Conservation (phyloP, 2,329 filamentous ascomycete species). For the Escovopsis sp. region DNA sequence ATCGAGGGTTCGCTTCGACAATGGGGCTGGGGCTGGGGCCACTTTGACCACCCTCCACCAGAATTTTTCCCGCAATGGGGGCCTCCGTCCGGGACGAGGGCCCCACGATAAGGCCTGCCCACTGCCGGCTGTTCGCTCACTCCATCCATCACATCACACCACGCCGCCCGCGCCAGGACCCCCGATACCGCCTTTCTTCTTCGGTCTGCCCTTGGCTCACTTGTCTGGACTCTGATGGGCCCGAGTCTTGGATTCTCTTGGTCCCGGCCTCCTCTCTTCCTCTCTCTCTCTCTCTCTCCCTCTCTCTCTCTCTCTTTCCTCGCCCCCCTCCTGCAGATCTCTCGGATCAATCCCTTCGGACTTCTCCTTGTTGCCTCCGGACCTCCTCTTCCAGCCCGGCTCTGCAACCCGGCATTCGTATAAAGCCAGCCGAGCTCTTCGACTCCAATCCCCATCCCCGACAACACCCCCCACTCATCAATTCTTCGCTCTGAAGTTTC, state of each 20-base stretch:
- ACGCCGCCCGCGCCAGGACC: background rate
- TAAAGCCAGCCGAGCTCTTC: background rate
- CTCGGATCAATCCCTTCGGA: too few relatives aligned
- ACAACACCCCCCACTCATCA: too few relatives aligned
- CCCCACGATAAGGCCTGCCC: background rate
- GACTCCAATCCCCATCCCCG: background rate
- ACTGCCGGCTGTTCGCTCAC: background rate
- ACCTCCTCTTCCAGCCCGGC: too few relatives aligned
- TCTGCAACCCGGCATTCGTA: background rate
- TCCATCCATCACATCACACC: too few relatives aligned
- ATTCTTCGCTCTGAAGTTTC: too few relatives aligned
- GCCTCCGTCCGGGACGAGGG: slow-evolving; percentile 1
- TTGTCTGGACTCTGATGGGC: too few relatives aligned
- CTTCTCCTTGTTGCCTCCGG: too few relatives aligned
- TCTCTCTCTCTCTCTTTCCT: background rate
- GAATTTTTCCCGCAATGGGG: slow-evolving; percentile 8
- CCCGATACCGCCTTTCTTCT: slow-evolving; percentile 3
- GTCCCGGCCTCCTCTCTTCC: slow-evolving; percentile 1
- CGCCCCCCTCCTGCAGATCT: background rate
- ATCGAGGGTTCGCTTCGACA: too few relatives aligned
- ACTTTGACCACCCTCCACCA: slow-evolving; percentile 4
- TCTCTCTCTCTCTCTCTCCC: background rate
- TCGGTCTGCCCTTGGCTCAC: background rate
- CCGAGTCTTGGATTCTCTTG: slow-evolving; percentile 1
- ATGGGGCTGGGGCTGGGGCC: background rate